Evolutionary conservation across 2,329 filamentous ascomycete genomes (phyloP), one percentile per base, ranked within the genome.

Genomic region (Trichoderma arundinaceum): DNA sequence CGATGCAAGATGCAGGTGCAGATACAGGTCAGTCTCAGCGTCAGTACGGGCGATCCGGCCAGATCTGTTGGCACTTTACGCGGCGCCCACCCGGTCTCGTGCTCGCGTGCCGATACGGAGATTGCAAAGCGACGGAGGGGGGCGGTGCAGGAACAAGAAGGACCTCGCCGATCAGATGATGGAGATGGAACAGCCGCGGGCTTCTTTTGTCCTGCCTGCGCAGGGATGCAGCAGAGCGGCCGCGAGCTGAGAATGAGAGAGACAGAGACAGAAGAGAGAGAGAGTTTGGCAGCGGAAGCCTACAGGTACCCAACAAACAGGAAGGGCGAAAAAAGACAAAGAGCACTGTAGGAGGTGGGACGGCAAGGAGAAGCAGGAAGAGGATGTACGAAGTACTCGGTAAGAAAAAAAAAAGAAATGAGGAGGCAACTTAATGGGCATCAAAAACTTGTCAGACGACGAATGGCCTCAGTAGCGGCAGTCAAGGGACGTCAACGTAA

Each of bases 51-150:
- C 35, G 7, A 13, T 41, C n/a, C 35, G 19, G 52, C 35, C 28
- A 53, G 41, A 53, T 22, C 33, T 28, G 49, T 49, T 64, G 65
- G 64, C 59, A 66, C 65, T 66, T 64, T 66, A 66, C 60, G 52
- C 65, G 65, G 51, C 46, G 52, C 61, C 44, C 48, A 28, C 49
- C 51, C 39, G 64, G 65, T 58, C 65, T 52, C 43, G 65, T 64
- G 65, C 59, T 66, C 65, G 65, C 60, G 65, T 66, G 65, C 53
- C 35, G 65, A 64, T 64, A 58, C 46, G 65, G 53, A 58, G 59
- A 56, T 64, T 64, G 46, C 59, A 44, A 28, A 52, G 60, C 51
- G 59, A 64, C 52, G 22, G 33, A 58, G 52, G 58, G 62, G 56
- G 64, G 64, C 64, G 22, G 64, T 66, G 64, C 49, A 66, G 49